These are phyloP conservation scores for Lipomyces chichibuensis DNA, from an alignment of 805 yeast species.

Conservation along the genomic window DNA sequence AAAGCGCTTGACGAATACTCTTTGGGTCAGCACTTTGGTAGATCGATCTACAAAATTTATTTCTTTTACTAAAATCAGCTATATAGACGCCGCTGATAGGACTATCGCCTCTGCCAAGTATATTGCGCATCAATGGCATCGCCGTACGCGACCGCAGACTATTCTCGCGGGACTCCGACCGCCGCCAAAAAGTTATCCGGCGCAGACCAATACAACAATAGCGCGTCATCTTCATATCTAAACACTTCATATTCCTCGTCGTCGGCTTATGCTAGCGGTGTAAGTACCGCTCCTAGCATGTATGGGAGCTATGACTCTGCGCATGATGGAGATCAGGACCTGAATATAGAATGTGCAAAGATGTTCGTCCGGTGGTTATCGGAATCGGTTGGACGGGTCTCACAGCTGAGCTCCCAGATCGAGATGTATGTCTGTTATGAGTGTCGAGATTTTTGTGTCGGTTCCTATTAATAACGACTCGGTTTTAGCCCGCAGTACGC, in stretches of 20 bases:
- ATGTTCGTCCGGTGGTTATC: slow-evolving; percentile 20
- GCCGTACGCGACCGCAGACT: neutral
- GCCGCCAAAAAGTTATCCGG: neutral
- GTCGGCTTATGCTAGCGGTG: neutral
- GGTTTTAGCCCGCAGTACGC: slow-evolving; percentile 27
- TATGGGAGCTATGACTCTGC: neutral
- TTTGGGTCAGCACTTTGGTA: neutral
- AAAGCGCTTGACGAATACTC: neutral
- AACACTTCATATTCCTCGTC: no score
- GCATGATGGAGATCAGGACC: slow-evolving; percentile 18
- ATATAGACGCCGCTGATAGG: neutral
- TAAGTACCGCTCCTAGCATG: neutral
- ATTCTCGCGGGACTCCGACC: neutral
- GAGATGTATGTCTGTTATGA: slow-evolving; percentile 20
- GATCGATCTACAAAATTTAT: neutral
- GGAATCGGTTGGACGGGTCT: slow-evolving; percentile 24
- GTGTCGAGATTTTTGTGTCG: neutral
- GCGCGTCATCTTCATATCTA: neutral
- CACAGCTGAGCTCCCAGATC: slow-evolving; percentile 27
- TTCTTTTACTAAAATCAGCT: neutral
- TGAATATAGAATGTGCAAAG: slow-evolving; percentile 19
- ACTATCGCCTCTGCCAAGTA: neutral
- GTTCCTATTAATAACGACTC: neutral
- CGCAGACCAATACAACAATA: neutral
- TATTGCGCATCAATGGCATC: neutral